phyloP scores from a whole-genome alignment of 2,329 filamentous ascomycete genomes.

The Laburnicola sp. region DNA sequence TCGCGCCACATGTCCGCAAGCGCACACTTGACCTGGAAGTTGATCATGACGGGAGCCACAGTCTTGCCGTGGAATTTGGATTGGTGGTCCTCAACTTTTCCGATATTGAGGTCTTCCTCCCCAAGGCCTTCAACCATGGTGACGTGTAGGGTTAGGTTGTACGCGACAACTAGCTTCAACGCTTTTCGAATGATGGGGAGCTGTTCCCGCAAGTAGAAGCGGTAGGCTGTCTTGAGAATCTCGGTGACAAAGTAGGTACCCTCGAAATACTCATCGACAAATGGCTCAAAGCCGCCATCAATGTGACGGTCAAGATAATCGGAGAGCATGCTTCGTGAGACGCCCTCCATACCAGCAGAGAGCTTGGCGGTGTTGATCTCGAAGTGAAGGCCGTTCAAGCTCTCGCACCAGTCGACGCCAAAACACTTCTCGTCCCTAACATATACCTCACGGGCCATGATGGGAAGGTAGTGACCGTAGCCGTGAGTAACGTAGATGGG shows the following conservation, averaged over 20 bases:
- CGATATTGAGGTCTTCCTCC: constrained; percentile 75
- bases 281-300: constrained; percentile 86
- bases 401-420: constrained; percentile 91
- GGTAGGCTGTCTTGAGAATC: constrained; percentile 93
- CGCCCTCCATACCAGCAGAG: constrained; percentile 84
- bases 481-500: constrained; percentile 94
- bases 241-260: constrained; percentile 94
- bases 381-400: constrained; percentile 74
- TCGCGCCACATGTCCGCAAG: constrained; percentile 98
- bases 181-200: constrained; percentile 91
- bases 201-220: constrained; percentile 87
- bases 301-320: constrained; percentile 96
- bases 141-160: constrained; percentile 92
- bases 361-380: constrained; percentile 86
- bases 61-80: constrained; percentile 90
- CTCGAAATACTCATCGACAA: constrained; percentile 94
- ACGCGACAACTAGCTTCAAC: constrained; percentile 89
- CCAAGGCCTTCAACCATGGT: constrained; percentile 91
- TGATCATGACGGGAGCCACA: constrained; percentile 96
- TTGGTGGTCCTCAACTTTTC: constrained; percentile 81
- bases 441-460: constrained; percentile 91
- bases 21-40: constrained; percentile 98
- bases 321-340: constrained; percentile 77
- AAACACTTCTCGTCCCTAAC: constrained; percentile 93
- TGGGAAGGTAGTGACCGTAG: constrained; percentile 88